Conservation (phyloP, 805 yeast species). For the Priceomyces melissophilus region DNA sequence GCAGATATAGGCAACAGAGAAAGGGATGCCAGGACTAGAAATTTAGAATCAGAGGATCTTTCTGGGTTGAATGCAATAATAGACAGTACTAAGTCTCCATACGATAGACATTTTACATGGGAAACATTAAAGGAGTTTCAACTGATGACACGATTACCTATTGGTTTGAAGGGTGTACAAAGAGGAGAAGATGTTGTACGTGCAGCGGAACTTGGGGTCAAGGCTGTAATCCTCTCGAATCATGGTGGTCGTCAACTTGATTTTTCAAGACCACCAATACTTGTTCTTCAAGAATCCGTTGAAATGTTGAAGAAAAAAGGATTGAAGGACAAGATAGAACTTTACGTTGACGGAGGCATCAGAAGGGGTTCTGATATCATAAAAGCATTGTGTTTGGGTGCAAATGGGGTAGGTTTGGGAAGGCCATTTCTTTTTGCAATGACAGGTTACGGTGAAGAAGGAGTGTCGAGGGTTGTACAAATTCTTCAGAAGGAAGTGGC, state of each 20-base stretch:
- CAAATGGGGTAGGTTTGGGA: slow-evolving; percentile 68
- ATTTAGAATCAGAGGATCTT: slow-evolving; percentile 15
- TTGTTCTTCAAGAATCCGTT: slow-evolving; percentile 68
- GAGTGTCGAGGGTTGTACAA: slow-evolving; percentile 57
- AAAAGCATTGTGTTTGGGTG: slow-evolving; percentile 67
- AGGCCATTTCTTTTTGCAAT: slow-evolving; percentile 65
- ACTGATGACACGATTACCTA: slow-evolving; percentile 56
- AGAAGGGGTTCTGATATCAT: slow-evolving; percentile 65
- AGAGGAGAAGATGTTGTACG: slow-evolving; percentile 71
- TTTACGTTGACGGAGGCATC: slow-evolving; percentile 67
- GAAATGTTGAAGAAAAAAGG: slow-evolving; percentile 46
- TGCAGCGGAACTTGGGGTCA: slow-evolving; percentile 69
- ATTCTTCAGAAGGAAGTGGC: slow-evolving; percentile 66
- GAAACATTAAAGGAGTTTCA: slow-evolving; percentile 57
- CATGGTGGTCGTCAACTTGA: slow-evolving; percentile 92
- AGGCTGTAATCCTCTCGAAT: slow-evolving; percentile 80
- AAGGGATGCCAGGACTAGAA: slow-evolving; percentile 37
- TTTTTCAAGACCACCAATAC: slow-evolving; percentile 74
- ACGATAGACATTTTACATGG: slow-evolving; percentile 48
- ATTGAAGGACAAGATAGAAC: slow-evolving; percentile 45
- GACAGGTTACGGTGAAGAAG: slow-evolving; percentile 60
- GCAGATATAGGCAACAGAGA: slow-evolving; percentile 51
- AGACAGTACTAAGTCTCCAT: slow-evolving; percentile 4
- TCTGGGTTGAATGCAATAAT: slow-evolving; percentile 5
- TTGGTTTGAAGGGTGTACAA: slow-evolving; percentile 75